These are phyloP conservation scores for Fomitopsis betulina DNA, from an alignment of 1,284 basidiomycete genomes.

Conservation along the genomic window DNA sequence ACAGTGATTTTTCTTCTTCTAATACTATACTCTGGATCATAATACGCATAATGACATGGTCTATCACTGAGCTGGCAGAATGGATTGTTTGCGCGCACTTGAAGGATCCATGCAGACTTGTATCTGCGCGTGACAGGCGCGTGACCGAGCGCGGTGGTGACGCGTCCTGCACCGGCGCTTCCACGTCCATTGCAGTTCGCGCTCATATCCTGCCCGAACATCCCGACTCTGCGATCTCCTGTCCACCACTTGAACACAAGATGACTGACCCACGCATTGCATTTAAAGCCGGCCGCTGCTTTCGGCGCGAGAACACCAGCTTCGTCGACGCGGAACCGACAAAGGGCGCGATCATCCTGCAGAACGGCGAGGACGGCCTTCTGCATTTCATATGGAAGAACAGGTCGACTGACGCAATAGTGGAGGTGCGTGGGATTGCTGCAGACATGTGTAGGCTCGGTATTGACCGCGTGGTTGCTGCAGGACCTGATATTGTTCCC, in stretches of 20 bases:
- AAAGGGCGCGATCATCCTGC: constrained; percentile 68
- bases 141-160: constrained; percentile 9
- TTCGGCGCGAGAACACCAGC: constrained; percentile 60
- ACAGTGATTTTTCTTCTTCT: neutral
- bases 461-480: neutral
- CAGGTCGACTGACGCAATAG: constrained; percentile 49
- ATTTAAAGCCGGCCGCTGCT: constrained; percentile 78
- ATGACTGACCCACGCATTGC: constrained; percentile 47
- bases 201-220: neutral
- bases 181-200: neutral
- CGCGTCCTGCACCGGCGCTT: constrained; percentile 3
- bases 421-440: constrained; percentile 46
- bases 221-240: neutral
- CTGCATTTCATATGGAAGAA: constrained; percentile 78
- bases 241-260: neutral
- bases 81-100: no score
- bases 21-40: neutral
- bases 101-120: no score
- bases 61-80: no score
- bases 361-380: constrained; percentile 67
- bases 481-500: constrained; percentile 79
- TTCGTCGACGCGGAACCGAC: constrained; percentile 59
- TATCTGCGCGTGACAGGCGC: neutral
- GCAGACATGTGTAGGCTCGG: neutral
- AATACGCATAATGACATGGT: no score